These are phyloP conservation scores for Tetracladium maxilliforme DNA, from an alignment of 2,329 filamentous ascomycete genomes.

Conservation along the genomic window DNA sequence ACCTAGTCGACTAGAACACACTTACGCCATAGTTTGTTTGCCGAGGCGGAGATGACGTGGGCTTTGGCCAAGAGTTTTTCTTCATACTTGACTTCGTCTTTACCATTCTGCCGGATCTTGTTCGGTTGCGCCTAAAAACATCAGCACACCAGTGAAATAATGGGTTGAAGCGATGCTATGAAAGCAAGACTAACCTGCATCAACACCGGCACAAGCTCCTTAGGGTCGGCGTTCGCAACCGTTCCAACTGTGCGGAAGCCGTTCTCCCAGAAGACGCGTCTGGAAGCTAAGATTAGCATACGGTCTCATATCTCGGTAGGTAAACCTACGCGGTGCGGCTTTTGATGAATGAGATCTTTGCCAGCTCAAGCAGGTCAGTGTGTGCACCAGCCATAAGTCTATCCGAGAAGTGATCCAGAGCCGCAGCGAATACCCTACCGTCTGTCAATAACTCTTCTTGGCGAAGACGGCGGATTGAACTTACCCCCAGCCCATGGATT, in stretches of 20 bases:
- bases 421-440: constrained; percentile 50
- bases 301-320: constrained; percentile 1
- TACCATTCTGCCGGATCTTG: constrained; percentile 39
- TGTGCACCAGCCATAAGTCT: constrained; percentile 52
- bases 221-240: constrained; percentile 53
- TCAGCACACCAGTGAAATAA: constrained; percentile 4
- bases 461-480: constrained; percentile 7
- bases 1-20: too few relatives aligned
- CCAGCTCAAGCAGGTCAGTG: constrained; percentile 54
- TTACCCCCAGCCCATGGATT: constrained; percentile 60
- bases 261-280: constrained; percentile 58
- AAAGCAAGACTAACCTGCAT: constrained; percentile 37
- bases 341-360: constrained; percentile 62
- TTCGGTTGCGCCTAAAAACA: constrained; percentile 47
- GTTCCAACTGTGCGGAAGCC: constrained; percentile 54
- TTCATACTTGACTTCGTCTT: constrained; percentile 42
- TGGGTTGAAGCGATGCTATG: constrained; percentile 1
- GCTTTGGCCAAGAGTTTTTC: constrained; percentile 54
- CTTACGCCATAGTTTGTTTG: constrained; percentile 55
- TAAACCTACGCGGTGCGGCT: constrained; percentile 50
- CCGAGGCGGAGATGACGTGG: constrained; percentile 51
- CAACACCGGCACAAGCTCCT: constrained; percentile 55
- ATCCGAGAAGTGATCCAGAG: constrained; percentile 63
- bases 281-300: constrained; percentile 6
- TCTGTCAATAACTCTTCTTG: background rate